A percentile compares a stretch with the other conserved stretches of the same genome.
Conservation (phyloP, 2,329 filamentous ascomycete species). For the Paecilomyces niveus region DNA sequence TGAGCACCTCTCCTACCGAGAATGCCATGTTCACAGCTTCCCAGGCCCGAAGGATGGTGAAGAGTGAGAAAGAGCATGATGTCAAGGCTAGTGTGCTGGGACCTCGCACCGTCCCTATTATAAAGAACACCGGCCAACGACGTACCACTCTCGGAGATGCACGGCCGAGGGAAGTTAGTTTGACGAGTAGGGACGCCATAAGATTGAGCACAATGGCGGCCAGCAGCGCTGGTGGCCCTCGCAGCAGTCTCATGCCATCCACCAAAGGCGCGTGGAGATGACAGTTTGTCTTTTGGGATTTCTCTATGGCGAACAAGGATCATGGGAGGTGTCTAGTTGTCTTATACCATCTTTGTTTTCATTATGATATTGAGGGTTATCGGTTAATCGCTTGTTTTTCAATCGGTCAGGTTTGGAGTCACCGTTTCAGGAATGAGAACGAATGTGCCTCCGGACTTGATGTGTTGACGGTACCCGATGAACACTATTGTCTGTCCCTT, state of each 20-base stretch:
- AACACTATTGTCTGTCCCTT: background rate
- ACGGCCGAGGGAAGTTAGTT: constrained; percentile 31
- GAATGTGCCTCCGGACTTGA: background rate
- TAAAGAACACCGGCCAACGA: constrained; percentile 43
- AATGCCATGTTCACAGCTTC: constrained; percentile 57
- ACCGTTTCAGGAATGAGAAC: background rate
- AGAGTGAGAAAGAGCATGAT: constrained; percentile 51
- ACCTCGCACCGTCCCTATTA: constrained; percentile 53
- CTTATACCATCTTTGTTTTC: constrained; percentile 23
- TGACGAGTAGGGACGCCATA: constrained; percentile 30
- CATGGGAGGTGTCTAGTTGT: constrained; percentile 18
- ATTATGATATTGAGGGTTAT: background rate
- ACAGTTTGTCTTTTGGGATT: constrained; percentile 5
- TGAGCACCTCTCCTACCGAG: constrained; percentile 50
- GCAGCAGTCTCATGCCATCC: constrained; percentile 21
- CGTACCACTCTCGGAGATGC: constrained; percentile 38
- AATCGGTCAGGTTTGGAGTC: constrained; percentile 5
- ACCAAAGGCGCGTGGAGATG: constrained; percentile 21
- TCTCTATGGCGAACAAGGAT: constrained; percentile 13
- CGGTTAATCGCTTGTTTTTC: background rate
- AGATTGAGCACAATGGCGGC: constrained; percentile 32
- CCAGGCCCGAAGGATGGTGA: constrained; percentile 61
- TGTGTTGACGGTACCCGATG: background rate
- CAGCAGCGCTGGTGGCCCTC: constrained; percentile 23
- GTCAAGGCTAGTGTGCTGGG: constrained; percentile 53